Percentiles rank a stretch among this genome's conserved stretches.
These are phyloP conservation scores for Mycena rosella DNA, from an alignment of 768 basidiomycete genomes.

Conservation along the genomic window DNA sequence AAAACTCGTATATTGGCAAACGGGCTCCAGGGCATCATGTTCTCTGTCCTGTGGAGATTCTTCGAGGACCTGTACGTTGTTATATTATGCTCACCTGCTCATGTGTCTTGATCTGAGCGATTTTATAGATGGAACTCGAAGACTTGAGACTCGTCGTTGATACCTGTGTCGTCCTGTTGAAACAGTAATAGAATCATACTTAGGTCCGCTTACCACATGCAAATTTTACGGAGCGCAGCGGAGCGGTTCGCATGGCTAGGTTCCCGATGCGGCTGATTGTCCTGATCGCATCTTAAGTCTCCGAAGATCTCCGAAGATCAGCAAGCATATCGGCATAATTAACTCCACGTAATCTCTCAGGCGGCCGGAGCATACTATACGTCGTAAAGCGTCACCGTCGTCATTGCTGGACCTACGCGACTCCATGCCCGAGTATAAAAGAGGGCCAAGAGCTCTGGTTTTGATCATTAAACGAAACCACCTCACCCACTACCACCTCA, in stretches of 20 bases:
- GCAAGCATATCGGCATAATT: no score
- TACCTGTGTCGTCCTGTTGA: background rate
- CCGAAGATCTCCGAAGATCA: no score
- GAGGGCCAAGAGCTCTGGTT: background rate
- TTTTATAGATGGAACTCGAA: conserved; percentile 51
- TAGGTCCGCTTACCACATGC: no score
- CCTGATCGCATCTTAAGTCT: no score
- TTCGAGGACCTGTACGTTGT: conserved; percentile 89
- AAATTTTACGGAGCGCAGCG: no score
- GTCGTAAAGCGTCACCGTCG: no score
- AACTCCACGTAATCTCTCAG: no score
- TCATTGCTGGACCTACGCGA: no score
- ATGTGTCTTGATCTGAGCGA: background rate
- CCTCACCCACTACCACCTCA: background rate
- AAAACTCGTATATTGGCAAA: conserved; percentile 92
- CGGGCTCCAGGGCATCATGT: conserved; percentile 92
- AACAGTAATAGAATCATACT: no score
- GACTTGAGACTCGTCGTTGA: conserved; percentile 22
- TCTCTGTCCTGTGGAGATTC: conserved; percentile 90
- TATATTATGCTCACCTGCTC: background rate
- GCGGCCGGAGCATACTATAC: no score
- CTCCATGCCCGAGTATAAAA: background rate
- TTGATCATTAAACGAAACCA: background rate
- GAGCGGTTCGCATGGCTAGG: no score
- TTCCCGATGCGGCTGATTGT: no score